Conservation (phyloP, 2,329 filamentous ascomycete species). For the Xylariaceae sp. region DNA sequence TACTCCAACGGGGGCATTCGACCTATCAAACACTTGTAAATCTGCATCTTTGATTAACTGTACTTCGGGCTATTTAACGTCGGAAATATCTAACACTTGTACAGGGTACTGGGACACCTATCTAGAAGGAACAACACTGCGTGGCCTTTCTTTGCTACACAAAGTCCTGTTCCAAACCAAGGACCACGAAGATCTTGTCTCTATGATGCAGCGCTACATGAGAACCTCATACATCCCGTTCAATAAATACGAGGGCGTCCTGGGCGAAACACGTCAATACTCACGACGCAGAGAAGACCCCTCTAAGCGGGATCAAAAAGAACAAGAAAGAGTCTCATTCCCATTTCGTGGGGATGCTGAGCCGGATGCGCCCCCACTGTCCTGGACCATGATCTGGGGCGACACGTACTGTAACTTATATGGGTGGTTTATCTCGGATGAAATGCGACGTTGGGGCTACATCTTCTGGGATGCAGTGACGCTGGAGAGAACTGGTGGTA, state of each 20-base stretch:
- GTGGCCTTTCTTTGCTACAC: background rate
- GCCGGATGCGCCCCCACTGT: slow-evolving; percentile 26
- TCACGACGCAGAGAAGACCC: background rate
- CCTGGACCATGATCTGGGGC: slow-evolving; percentile 31
- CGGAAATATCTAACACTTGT: background rate
- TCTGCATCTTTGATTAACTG: background rate
- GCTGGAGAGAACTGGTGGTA: background rate
- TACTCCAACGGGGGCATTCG: slow-evolving; percentile 11
- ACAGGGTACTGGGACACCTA: background rate
- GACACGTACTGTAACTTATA: slow-evolving; percentile 31
- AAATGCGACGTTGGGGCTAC: slow-evolving; percentile 27
- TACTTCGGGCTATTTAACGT: background rate
- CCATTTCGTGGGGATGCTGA: slow-evolving; percentile 21
- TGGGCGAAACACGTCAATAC: background rate
- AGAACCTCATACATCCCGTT: background rate
- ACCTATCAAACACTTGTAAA: background rate
- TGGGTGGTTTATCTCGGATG: slow-evolving; percentile 23
- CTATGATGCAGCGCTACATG: slow-evolving; percentile 38
- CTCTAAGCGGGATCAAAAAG: slow-evolving; percentile 7
- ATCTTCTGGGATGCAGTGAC: slow-evolving; percentile 33
- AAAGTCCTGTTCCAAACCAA: slow-evolving; percentile 7
- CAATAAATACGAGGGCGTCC: background rate
- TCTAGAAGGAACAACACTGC: background rate
- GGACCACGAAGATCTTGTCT: slow-evolving; percentile 38
- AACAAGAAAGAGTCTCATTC: slow-evolving; percentile 12